Base-by-base conservation (phyloP, 78 protist genomes). In the Mastigamoeba balamuthi region DNA sequence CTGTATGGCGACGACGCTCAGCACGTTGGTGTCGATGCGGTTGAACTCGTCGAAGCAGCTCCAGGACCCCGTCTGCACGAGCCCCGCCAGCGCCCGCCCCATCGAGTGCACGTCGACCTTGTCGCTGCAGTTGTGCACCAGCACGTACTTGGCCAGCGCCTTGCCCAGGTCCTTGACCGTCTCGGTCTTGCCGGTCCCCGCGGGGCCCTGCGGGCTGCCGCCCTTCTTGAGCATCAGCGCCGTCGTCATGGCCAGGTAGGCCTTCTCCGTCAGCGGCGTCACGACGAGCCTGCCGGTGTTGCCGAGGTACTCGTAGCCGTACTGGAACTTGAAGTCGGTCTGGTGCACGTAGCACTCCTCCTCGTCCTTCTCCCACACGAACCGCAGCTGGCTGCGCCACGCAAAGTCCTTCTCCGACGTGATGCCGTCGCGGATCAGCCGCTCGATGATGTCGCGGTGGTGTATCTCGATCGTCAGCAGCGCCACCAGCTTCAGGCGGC, bases 21-120 rank as follows among this genome's bases (percentile, higher is more conserved):
- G 77, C 71, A 85, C 86, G 37, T 77, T 87, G 29, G 83, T 6
- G 35, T 91, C 91, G 72, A 91, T 87, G 2, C 95, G 83, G 73
- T 91, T 91, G 84, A 91, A 91, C 76, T 91, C 95, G 41, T 91
- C 95, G 27, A 91, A 91, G 71, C 92, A 87, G 7, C 88, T 79
- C 95, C 95, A 91, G 1, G 95, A 90, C 0, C 95, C 95, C 0
- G 86, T 6, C 80, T 39, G 39, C 4, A 87, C 92, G 2, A 91
- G 91, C 0, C 95, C 95, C 68, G 77, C 82, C 84, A 91, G 87
- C 75, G 85, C 81, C 64, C 80, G 72, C 10, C 83, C 86, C 88
- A 90, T 86, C 41, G 82, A 2, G 17, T 0, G 35, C 53, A 40
- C 44, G 68, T 82, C 83, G 78, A 90, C 64, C 0, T 83, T 84